Conservation (phyloP, 2,329 filamentous ascomycete species). For the Dothidotthia symphoricarpi region DNA sequence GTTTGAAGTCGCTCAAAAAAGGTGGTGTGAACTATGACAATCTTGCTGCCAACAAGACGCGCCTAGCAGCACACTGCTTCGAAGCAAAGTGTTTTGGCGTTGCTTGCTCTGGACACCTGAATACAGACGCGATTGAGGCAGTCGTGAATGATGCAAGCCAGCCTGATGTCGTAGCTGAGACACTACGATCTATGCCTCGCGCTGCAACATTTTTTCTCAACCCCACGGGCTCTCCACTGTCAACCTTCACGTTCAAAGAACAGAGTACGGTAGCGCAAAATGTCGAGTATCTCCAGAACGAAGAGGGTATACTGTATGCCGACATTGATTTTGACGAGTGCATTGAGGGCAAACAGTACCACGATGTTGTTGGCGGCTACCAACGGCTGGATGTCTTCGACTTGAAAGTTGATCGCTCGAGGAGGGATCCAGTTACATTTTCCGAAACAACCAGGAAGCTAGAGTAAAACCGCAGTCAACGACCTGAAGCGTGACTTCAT, state of each 20-base stretch:
- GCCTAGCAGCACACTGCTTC: slow-evolving; percentile 57
- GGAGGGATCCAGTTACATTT: slow-evolving; percentile 34
- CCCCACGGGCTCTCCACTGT: slow-evolving; percentile 48
- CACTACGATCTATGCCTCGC: slow-evolving; percentile 42
- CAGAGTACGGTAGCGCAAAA: slow-evolving; percentile 15
- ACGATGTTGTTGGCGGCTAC: slow-evolving; percentile 57
- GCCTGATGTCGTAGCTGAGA: slow-evolving; percentile 28
- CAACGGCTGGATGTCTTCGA: slow-evolving; percentile 57
- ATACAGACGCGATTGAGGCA: slow-evolving; percentile 41
- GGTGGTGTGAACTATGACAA: slow-evolving; percentile 52
- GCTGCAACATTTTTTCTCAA: slow-evolving; percentile 54
- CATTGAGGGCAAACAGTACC: slow-evolving; percentile 58
- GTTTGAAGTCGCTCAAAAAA: background rate
- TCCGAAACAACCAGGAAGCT: background rate
- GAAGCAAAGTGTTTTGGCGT: slow-evolving; percentile 59
- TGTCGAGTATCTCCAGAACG: slow-evolving; percentile 44
- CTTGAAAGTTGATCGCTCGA: slow-evolving; percentile 48
- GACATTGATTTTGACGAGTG: slow-evolving; percentile 52
- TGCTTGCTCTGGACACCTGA: slow-evolving; percentile 49
- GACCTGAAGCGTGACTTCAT: too few species aligned
- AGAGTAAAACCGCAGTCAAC: too few species aligned
- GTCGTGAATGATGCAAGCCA: slow-evolving; percentile 32
- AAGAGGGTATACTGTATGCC: slow-evolving; percentile 54
- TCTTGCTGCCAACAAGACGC: slow-evolving; percentile 52
- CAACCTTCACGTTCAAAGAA: slow-evolving; percentile 40